Evolutionary conservation across 2,329 filamentous ascomycete genomes (phyloP), one percentile per base, ranked within the genome.

Genomic region (Pseudogymnoascus pannorum): DNA sequence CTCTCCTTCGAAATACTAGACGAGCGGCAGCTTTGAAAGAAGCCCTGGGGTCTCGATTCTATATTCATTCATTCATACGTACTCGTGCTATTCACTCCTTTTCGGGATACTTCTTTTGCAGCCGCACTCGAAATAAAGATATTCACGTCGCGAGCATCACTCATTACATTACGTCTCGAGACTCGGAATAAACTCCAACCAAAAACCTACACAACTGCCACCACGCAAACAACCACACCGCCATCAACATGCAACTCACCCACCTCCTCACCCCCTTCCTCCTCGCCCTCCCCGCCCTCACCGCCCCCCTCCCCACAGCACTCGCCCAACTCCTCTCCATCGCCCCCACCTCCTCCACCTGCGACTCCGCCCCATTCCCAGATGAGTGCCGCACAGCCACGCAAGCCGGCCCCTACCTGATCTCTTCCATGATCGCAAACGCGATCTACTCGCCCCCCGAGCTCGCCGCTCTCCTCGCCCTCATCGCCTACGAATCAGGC

Each of bases 401-500:
- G 6, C 71, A 78, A 64, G 84, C 85, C 3, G 81, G 79, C 0
- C 73, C 75, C 0, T 76, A 74, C 61, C 78, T 87, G 62, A 75
- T 74, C 65, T 66, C 72, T 9, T 79, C 80, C 8, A 87, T 87
- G 72, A 62, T 68, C 9, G 75, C 75, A 3, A 87, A 86, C 74
- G 62, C 72, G 2, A 77, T 88, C 66, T 77, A 71, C 5, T 74
- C 74, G 2, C 75, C 75, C 5, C 77, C 76, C 20, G 82, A 85
- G 64, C 81, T 85, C 68, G 84, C 85, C 3, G 85, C 85, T 0
- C 66, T 88, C 2, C 66, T 88, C 38, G 78, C 80, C 1, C 72
- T 86, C 68, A 85, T 87, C 73, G 78, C 84, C 0, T 84, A 81
- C 69, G 87, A 89, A 68, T 79, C 77, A 12, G 82, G 67, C 2